These are phyloP conservation scores for Heritiera fomes DNA, from an alignment of 345 rosid species.

Conservation along the genomic window DNA sequence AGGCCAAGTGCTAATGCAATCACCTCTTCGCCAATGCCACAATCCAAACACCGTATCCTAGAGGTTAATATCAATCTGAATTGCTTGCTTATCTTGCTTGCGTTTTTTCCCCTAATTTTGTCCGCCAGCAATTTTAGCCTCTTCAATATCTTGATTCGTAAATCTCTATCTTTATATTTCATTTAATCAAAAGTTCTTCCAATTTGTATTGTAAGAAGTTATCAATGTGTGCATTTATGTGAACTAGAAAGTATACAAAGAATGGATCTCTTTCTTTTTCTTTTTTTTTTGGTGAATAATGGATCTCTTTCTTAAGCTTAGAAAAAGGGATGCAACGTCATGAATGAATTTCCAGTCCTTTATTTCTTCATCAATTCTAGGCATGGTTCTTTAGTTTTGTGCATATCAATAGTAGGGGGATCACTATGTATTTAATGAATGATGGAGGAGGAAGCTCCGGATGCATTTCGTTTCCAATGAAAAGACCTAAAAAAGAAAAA, in stretches of 20 bases:
- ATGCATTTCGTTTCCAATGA: conserved; percentile 15
- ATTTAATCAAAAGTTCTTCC: neutral
- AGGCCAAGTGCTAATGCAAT: conserved; percentile 59
- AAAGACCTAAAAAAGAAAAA: neutral
- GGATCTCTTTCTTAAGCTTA: conserved; percentile 6
- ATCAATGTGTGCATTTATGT: conserved; percentile 6
- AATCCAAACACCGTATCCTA: conserved; percentile 70
- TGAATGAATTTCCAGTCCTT: neutral
- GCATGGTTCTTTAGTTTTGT: conserved; percentile 30
- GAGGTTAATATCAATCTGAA: conserved; percentile 35
- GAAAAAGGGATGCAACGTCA: neutral
- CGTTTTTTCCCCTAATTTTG: neutral
- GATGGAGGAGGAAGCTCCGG: conserved; percentile 31
- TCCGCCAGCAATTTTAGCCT: neutral
- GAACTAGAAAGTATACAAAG: neutral
- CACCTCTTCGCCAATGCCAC: conserved; percentile 62
- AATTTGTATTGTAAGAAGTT: neutral
- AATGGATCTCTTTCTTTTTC: no score
- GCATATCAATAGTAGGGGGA: conserved; percentile 39
- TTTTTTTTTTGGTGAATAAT: neutral
- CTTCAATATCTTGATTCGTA: neutral
- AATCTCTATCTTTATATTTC: neutral
- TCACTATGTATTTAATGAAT: conserved; percentile 5
- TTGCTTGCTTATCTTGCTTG: neutral
- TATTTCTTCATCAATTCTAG: conserved; percentile 4